A percentile compares a stretch with the other conserved stretches of the same genome.
Evolutionary conservation across 2,329 filamentous ascomycete genomes (phyloP).

Genomic region (Thelonectria olida): DNA sequence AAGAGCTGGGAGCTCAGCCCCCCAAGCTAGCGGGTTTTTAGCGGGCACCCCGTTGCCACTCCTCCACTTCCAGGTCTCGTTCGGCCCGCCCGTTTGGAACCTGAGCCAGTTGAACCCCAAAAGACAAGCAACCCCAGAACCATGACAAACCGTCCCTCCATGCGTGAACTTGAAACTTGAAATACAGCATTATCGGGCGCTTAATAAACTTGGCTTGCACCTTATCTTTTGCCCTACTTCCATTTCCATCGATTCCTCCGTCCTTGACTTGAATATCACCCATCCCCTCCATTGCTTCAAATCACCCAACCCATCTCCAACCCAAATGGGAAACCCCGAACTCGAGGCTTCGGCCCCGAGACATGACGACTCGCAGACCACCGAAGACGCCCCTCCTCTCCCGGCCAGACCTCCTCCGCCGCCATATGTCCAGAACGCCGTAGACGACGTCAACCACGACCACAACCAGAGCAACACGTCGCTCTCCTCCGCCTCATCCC

Average conservation of each 20-base stretch:
- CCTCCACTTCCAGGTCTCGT: background rate
- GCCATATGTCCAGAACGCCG: constrained; percentile 17
- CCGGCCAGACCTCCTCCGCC: constrained; percentile 18
- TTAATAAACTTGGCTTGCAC: constrained; percentile 1
- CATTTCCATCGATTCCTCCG: background rate
- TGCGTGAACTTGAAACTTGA: constrained; percentile 7
- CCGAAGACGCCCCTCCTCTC: constrained; percentile 9
- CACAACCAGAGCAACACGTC: background rate
- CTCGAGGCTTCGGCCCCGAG: constrained; percentile 18
- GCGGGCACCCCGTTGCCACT: background rate
- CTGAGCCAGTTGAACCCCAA: background rate
- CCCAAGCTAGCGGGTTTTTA: constrained; percentile 8
- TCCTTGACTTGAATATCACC: no score
- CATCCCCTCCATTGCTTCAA: background rate
- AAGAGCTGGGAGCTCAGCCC: constrained; percentile 10
- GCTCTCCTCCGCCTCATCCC: background rate
- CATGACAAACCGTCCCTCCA: constrained; percentile 1
- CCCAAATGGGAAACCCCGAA: constrained; percentile 26
- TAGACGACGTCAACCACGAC: constrained; percentile 17
- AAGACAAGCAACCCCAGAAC: no score
- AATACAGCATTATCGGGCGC: background rate
- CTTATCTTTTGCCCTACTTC: background rate
- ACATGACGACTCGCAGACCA: background rate
- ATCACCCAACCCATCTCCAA: no score
- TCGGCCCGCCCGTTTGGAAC: constrained; percentile 3